A percentile compares a stretch with the other conserved stretches of the same genome.
Evolutionary conservation across 768 basidiomycete species (phyloP).

Genomic region (Xerocomellus chrysenteron): DNA sequence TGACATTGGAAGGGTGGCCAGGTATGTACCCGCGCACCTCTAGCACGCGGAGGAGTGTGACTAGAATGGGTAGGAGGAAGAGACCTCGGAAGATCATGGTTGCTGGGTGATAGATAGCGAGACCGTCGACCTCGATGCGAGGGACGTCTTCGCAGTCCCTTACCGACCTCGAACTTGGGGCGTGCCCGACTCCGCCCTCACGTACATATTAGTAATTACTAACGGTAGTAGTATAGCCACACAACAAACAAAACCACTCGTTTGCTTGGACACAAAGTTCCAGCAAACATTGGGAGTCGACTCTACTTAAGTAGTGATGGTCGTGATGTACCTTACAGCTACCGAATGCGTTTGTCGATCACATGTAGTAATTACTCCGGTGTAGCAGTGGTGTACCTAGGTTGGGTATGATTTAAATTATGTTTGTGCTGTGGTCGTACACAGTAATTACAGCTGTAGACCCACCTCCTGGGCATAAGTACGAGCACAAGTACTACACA

Average conservation of each 20-base stretch:
- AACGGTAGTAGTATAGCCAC: neutral
- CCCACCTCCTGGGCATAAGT: neutral
- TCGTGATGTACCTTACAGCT: no score
- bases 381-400: no score
- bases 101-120: neutral
- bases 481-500: neutral
- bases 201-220: neutral
- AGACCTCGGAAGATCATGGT: slow-evolving; percentile 17
- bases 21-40: slow-evolving; percentile 59
- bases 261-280: no score
- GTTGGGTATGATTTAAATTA: no score
- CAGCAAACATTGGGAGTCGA: no score
- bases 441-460: no score
- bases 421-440: no score
- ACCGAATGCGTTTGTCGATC: no score
- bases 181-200: slow-evolving; percentile 1
- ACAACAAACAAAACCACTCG: neutral
- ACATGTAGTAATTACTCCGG: no score
- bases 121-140: slow-evolving; percentile 14
- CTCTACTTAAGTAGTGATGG: no score
- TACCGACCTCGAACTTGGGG: slow-evolving; percentile 7
- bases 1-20: slow-evolving; percentile 68
- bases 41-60: slow-evolving; percentile 5
- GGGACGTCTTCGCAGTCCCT: neutral
- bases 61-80: slow-evolving; percentile 3